These are phyloP conservation scores for Kazachstania bromeliacearum DNA, from an alignment of 805 yeast species.

Conservation along the genomic window DNA sequence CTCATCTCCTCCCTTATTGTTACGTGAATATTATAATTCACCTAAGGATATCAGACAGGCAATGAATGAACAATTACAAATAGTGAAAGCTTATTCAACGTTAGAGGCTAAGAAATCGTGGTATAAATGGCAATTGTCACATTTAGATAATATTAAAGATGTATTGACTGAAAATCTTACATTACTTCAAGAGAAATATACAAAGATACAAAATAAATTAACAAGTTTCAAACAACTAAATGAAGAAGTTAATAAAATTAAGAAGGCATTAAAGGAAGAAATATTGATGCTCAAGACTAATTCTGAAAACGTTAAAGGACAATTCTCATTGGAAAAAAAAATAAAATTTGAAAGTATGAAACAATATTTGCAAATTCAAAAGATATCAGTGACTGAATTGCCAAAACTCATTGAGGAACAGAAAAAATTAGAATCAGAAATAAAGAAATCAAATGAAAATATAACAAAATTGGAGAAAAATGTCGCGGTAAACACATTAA, in stretches of 20 bases:
- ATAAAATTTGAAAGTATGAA: constrained; percentile 12
- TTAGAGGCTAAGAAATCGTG: constrained; percentile 47
- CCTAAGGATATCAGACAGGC: constrained; percentile 31
- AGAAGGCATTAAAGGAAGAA: constrained; percentile 15
- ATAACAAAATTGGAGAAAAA: background rate
- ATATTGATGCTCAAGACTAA: constrained; percentile 13
- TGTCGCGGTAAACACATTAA: background rate
- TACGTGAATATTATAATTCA: constrained; percentile 39
- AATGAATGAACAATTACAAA: constrained; percentile 40
- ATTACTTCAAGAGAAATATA: constrained; percentile 18
- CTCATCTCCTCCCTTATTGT: constrained; percentile 48
- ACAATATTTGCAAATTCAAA: constrained; percentile 9
- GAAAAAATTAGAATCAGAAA: constrained; percentile 2
- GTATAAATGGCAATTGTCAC: constrained; percentile 54
- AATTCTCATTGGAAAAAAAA: constrained; percentile 10
- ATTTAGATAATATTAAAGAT: constrained; percentile 37
- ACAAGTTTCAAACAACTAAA: constrained; percentile 8
- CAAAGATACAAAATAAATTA: constrained; percentile 12
- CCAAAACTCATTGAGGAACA: constrained; percentile 1
- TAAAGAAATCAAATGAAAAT: background rate
- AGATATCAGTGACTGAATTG: constrained; percentile 7
- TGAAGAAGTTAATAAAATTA: constrained; percentile 9
- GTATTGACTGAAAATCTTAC: constrained; percentile 23
- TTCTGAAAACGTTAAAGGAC: constrained; percentile 7
- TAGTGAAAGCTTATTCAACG: constrained; percentile 42